Percentiles rank a stretch among this genome's conserved stretches.
phyloP scores from a whole-genome alignment of 2,329 filamentous ascomycete species.

The Penicillium sp. region DNA sequence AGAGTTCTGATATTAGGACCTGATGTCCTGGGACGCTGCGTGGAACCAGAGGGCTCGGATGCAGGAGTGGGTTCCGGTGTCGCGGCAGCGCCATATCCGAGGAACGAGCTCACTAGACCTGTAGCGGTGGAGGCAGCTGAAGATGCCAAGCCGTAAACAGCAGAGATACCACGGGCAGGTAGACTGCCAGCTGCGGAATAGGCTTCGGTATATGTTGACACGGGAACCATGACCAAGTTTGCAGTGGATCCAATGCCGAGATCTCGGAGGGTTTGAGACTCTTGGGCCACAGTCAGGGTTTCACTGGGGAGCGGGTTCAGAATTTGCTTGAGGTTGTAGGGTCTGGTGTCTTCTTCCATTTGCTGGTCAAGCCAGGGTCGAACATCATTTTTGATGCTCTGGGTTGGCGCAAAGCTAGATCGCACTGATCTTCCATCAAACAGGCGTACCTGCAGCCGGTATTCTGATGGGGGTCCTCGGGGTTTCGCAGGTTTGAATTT shows the following conservation, averaged over 20 bases:
- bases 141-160: constrained; percentile 45
- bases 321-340: constrained; percentile 84
- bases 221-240: constrained; percentile 78
- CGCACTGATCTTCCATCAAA: constrained; percentile 83
- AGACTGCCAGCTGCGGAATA: constrained; percentile 50
- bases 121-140: constrained; percentile 46
- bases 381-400: constrained; percentile 66
- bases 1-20: constrained; percentile 54
- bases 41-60: constrained; percentile 6
- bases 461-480: constrained; percentile 37
- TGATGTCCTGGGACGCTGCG: constrained; percentile 16
- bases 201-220: constrained; percentile 61
- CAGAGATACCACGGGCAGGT: constrained; percentile 44
- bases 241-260: constrained; percentile 76
- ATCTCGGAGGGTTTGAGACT: constrained; percentile 66
- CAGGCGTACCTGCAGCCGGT: constrained; percentile 74
- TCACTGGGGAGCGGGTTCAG: constrained; percentile 75
- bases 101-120: constrained; percentile 45
- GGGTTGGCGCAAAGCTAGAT: constrained; percentile 65
- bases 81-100: constrained; percentile 41
- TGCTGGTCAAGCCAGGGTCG: constrained; percentile 74
- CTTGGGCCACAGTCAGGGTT: constrained; percentile 73
- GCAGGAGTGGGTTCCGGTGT: constrained; percentile 14
- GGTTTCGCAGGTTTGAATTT: constrained; percentile 16
- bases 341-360: constrained; percentile 57